phyloP scores from a whole-genome alignment of 139 green algal genomes.

The Dunaliella primolecta region DNA sequence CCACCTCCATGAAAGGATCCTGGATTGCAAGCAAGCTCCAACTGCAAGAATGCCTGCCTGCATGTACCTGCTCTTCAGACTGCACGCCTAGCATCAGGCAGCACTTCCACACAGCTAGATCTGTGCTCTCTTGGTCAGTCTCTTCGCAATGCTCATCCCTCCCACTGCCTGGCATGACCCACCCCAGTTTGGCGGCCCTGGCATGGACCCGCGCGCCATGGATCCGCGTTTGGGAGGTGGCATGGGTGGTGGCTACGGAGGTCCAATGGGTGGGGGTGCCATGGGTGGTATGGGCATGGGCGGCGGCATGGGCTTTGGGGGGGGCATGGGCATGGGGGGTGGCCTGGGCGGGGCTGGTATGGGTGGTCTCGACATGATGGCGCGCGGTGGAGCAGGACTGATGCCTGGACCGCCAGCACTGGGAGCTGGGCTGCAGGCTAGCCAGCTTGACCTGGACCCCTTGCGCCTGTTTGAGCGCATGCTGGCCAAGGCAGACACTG shows the following conservation, averaged over 20 bases:
- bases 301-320: neutral
- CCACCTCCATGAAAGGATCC: too few relatives aligned
- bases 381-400: neutral
- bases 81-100: neutral
- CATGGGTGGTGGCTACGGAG: too few relatives aligned
- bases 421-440: neutral
- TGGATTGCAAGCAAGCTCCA: too few relatives aligned
- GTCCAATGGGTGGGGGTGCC: slow-evolving; percentile 4
- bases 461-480: slow-evolving; percentile 16
- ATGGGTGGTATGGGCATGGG: neutral
- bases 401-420: neutral
- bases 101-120: too few relatives aligned
- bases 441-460: slow-evolving; percentile 52
- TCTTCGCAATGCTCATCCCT: too few relatives aligned
- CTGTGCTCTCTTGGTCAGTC: too few relatives aligned
- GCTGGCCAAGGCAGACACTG: neutral
- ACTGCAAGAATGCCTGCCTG: too few relatives aligned
- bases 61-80: neutral
- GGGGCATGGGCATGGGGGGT: slow-evolving; percentile 5
- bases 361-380: neutral
- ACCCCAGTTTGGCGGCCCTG: too few relatives aligned
- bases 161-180: too few relatives aligned
- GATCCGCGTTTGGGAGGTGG: too few relatives aligned
- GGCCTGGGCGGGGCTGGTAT: slow-evolving; percentile 7
- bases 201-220: too few relatives aligned